Evolutionary conservation across 2,329 filamentous ascomycete species (phyloP).

Genomic region (Talaromyces sp.): DNA sequence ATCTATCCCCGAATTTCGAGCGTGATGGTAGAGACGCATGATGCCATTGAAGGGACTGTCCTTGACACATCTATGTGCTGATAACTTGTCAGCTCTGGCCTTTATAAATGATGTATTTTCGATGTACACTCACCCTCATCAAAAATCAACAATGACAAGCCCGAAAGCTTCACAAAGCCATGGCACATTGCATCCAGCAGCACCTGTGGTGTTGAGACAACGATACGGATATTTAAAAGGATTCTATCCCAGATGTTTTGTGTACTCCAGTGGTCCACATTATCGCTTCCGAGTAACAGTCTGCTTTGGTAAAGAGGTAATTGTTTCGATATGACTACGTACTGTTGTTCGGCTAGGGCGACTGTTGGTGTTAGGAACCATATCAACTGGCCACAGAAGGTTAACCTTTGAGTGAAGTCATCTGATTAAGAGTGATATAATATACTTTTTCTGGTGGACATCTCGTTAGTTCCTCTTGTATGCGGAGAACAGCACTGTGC

Average conservation of each 20-base stretch:
- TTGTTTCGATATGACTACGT: slow-evolving; percentile 57
- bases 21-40: slow-evolving; percentile 67
- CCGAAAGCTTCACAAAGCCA: slow-evolving; percentile 65
- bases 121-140: slow-evolving; percentile 66
- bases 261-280: slow-evolving; percentile 70
- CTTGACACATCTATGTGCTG: slow-evolving; percentile 69
- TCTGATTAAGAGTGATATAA: background rate
- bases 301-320: slow-evolving; percentile 58
- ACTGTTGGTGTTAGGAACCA: slow-evolving; percentile 76
- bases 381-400: slow-evolving; percentile 39
- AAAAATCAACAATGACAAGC: slow-evolving; percentile 69
- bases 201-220: slow-evolving; percentile 74
- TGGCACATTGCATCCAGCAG: slow-evolving; percentile 71
- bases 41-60: slow-evolving; percentile 65
- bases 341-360: slow-evolving; percentile 65
- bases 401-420: background rate
- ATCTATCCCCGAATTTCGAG: slow-evolving; percentile 35
- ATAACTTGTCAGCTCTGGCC: background rate
- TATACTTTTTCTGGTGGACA: slow-evolving; percentile 54
- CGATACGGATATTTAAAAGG: slow-evolving; percentile 63
- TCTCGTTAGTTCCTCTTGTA: slow-evolving; percentile 61
- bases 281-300: slow-evolving; percentile 65
- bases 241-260: slow-evolving; percentile 64
- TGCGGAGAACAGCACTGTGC: slow-evolving; percentile 63
- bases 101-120: background rate